Evolutionary conservation across 768 basidiomycete species (phyloP).

Genomic region (Lactarius trivialis): DNA sequence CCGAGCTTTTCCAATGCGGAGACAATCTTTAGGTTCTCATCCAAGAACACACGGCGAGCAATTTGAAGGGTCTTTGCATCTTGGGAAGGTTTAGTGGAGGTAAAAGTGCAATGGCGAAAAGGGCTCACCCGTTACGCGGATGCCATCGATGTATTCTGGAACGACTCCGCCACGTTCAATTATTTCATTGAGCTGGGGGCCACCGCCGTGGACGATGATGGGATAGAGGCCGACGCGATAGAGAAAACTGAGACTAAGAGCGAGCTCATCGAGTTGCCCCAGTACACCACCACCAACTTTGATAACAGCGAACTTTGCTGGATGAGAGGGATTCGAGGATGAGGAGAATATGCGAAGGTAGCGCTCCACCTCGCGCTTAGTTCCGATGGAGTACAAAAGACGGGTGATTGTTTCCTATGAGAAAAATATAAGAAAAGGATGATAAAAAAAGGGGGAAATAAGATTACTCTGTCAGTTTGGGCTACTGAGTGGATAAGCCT

Average conservation of each 20-base stretch:
- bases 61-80: conserved; percentile 92
- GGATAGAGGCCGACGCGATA: conserved; percentile 98
- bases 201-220: conserved; percentile 92
- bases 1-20: conserved; percentile 89
- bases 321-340: conserved; percentile 81
- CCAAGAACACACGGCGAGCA: conserved; percentile 93
- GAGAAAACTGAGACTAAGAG: conserved; percentile 91
- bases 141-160: conserved; percentile 96
- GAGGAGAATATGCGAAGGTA: conserved; percentile 97
- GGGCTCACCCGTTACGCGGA: conserved; percentile 82
- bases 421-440: conserved; percentile 3
- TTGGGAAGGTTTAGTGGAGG: conserved; percentile 27
- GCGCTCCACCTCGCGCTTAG: conserved; percentile 95
- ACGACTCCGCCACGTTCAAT: conserved; percentile 89
- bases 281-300: conserved; percentile 97
- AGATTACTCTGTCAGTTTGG: conserved; percentile 62
- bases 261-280: conserved; percentile 87
- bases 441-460: not conserved
- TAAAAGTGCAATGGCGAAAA: not conserved
- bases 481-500: conserved; percentile 54
- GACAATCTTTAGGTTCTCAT: conserved; percentile 95
- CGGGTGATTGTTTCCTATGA: conserved; percentile 92
- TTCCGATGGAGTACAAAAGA: conserved; percentile 92
- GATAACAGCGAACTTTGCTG: conserved; percentile 95
- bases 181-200: conserved; percentile 91